Evolutionary conservation across 352 stramenopile species (phyloP).

Genomic region (Elongisporangium senticosum): DNA sequence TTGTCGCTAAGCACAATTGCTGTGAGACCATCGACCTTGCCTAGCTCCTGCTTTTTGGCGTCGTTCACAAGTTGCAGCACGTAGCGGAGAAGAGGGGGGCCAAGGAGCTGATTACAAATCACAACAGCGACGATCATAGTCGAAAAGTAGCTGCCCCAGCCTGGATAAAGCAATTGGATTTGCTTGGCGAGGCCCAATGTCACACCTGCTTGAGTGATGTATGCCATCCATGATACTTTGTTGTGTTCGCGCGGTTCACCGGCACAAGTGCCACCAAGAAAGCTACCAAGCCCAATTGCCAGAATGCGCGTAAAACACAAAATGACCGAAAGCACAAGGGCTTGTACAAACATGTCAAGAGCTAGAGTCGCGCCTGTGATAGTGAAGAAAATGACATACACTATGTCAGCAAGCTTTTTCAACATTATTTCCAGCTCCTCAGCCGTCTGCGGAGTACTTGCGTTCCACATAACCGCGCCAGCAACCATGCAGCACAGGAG

Average conservation of each 20-base stretch:
- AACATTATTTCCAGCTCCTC: slow-evolving; percentile 50
- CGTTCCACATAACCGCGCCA: slow-evolving; percentile 63
- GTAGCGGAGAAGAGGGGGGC: slow-evolving; percentile 50
- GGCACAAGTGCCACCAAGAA: slow-evolving; percentile 36
- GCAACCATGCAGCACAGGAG: slow-evolving; percentile 68
- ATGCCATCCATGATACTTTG: slow-evolving; percentile 68
- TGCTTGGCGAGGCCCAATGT: slow-evolving; percentile 67
- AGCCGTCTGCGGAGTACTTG: slow-evolving; percentile 23
- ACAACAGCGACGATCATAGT: slow-evolving; percentile 72
- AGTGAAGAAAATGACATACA: slow-evolving; percentile 77
- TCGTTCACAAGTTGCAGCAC: slow-evolving; percentile 49
- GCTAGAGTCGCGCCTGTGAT: slow-evolving; percentile 61
- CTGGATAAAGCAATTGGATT: slow-evolving; percentile 63
- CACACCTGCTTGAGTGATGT: slow-evolving; percentile 64
- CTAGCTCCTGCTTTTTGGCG: slow-evolving; percentile 47
- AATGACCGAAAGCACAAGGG: slow-evolving; percentile 43
- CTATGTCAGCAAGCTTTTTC: slow-evolving; percentile 44
- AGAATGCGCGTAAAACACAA: slow-evolving; percentile 45
- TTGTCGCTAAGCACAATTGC: slow-evolving; percentile 28
- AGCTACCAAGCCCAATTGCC: slow-evolving; percentile 59
- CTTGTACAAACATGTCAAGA: slow-evolving; percentile 59
- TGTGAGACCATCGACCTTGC: slow-evolving; percentile 49
- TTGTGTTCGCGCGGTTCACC: slow-evolving; percentile 37
- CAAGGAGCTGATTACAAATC: slow-evolving; percentile 64
- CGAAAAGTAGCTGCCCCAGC: slow-evolving; percentile 66